Percentiles rank a stretch among this genome's conserved stretches.
Evolutionary conservation across 202 grass and related monocot species (phyloP).

Genomic region (Zoysia matrella): DNA sequence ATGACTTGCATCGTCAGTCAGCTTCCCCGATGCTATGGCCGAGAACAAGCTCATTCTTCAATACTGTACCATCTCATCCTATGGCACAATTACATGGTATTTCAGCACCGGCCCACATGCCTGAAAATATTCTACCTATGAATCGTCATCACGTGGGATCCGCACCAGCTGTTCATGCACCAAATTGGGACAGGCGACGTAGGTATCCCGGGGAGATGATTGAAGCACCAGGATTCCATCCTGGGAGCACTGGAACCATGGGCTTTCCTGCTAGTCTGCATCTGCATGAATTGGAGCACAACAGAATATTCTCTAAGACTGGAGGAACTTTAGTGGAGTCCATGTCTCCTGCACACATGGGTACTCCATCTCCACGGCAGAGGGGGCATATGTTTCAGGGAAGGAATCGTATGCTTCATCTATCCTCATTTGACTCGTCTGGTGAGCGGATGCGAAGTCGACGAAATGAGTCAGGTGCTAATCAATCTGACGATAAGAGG

Average conservation of each 20-base stretch:
- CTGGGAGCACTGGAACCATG: constrained; percentile 66
- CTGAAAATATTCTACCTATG: constrained; percentile 52
- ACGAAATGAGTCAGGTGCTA: constrained; percentile 70
- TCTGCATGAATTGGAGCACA: constrained; percentile 65
- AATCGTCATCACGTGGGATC: constrained; percentile 77
- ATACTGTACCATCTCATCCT: constrained; percentile 57
- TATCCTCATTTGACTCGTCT: constrained; percentile 58
- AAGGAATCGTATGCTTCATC: constrained; percentile 64
- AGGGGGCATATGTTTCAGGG: constrained; percentile 74
- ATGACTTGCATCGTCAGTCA: constrained; percentile 54
- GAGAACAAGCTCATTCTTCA: constrained; percentile 56
- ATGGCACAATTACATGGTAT: constrained; percentile 45
- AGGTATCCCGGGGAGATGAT: constrained; percentile 51
- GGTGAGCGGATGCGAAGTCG: constrained; percentile 67
- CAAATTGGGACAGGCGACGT: constrained; percentile 65
- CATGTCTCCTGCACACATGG: constrained; percentile 57
- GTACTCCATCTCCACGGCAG: constrained; percentile 73
- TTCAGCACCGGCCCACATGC: constrained; percentile 53
- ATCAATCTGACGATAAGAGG: constrained; percentile 85
- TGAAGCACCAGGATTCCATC: constrained; percentile 63
- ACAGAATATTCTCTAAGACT: constrained; percentile 49
- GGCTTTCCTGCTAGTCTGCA: constrained; percentile 67
- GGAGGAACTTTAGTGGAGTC: constrained; percentile 59
- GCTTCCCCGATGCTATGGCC: constrained; percentile 65
- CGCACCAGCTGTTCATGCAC: constrained; percentile 64